Conservation (phyloP, 305 asterid genomes). For the Coffea humblotiana region DNA sequence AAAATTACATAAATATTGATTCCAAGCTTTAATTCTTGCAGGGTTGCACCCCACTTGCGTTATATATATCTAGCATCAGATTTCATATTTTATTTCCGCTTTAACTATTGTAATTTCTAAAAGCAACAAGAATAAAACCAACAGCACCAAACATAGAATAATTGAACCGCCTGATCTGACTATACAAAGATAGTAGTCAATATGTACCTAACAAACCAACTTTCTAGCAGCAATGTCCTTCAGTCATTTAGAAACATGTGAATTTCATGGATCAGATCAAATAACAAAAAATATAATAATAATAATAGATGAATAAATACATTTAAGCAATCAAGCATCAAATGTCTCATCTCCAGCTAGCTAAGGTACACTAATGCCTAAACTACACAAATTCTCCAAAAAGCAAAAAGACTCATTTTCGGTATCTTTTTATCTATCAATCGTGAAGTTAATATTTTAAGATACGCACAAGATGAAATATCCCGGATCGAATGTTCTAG, state of each 20-base stretch:
- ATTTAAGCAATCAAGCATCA: neutral
- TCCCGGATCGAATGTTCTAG: too few species aligned
- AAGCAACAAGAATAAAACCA: neutral
- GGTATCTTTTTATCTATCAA: neutral
- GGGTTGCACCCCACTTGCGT: neutral
- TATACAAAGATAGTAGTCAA: neutral
- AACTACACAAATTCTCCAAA: neutral
- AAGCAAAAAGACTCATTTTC: neutral
- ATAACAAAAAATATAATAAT: neutral
- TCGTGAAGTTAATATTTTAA: neutral
- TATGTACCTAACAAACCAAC: neutral
- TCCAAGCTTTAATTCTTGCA: neutral
- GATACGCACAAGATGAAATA: neutral
- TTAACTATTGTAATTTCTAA: neutral
- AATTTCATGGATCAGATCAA: neutral
- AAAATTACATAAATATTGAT: neutral
- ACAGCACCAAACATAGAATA: neutral
- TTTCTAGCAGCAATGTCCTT: neutral
- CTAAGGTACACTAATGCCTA: neutral
- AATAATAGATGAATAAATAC: neutral
- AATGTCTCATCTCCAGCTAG: neutral
- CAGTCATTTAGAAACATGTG: neutral
- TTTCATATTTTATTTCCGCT: neutral
- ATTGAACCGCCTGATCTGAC: neutral
- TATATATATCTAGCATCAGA: neutral